A percentile compares a stretch with the other conserved stretches of the same genome.
phyloP scores from a whole-genome alignment of 208 protist genomes.

The Wallacemonas sp. region DNA sequence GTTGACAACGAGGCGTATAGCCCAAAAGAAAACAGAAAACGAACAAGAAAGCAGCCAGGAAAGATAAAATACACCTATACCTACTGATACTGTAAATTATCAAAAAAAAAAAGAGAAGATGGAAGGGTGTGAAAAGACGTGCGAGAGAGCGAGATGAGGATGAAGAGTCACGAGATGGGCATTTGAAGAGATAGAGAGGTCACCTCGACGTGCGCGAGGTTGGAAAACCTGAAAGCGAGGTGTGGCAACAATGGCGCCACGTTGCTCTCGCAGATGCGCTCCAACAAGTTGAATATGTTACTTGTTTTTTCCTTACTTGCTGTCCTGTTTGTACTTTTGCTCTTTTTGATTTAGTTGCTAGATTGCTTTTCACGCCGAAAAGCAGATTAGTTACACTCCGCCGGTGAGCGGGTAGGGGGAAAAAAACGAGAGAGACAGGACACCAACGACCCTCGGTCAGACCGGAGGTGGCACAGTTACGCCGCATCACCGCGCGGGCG shows the following conservation, averaged over 20 bases:
- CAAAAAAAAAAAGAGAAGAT: conserved; percentile 9
- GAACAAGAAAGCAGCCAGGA: conserved; percentile 7
- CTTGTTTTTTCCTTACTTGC: too few species aligned
- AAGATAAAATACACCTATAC: background rate
- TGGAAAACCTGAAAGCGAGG: too few species aligned
- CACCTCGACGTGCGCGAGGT: too few species aligned
- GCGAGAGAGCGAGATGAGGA: background rate
- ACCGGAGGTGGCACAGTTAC: too few species aligned
- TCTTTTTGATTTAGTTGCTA: too few species aligned
- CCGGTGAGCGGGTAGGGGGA: background rate
- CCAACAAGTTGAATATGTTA: too few species aligned
- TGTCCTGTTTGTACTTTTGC: too few species aligned
- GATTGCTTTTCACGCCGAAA: too few species aligned
- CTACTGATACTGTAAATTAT: conserved; percentile 2
- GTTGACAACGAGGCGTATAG: background rate
- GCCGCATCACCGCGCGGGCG: conserved; percentile 42
- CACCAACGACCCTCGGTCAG: background rate
- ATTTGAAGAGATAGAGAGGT: background rate
- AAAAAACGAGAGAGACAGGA: background rate
- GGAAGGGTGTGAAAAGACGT: conserved; percentile 18
- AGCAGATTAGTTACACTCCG: too few species aligned
- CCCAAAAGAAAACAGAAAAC: conserved; percentile 11
- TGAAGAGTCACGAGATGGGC: background rate
- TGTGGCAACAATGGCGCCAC: too few species aligned
- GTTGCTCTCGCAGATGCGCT: too few species aligned